A percentile compares a stretch with the other conserved stretches of the same genome.
Evolutionary conservation across 176 grass and related monocot species (phyloP).

Genomic region (Poa annua): DNA sequence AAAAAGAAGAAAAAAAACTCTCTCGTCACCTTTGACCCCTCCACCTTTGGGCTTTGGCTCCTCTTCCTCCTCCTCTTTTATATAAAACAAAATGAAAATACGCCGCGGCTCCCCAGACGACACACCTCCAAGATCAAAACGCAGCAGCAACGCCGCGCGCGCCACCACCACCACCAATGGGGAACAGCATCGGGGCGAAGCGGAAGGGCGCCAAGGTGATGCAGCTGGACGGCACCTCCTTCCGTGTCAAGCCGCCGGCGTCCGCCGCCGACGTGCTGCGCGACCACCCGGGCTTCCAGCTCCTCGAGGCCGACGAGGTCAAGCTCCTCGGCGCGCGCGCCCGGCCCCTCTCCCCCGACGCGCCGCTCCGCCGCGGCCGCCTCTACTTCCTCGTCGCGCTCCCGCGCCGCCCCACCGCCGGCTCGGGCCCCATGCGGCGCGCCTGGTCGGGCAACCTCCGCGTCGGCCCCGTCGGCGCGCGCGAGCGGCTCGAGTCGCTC

Average conservation of each 20-base stretch:
- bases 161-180: slow-evolving; percentile 49
- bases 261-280: slow-evolving; percentile 61
- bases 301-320: slow-evolving; percentile 78
- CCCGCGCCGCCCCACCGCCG: slow-evolving; percentile 41
- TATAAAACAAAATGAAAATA: background rate
- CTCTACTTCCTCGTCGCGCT: slow-evolving; percentile 93
- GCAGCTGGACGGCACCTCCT: slow-evolving; percentile 82
- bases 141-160: background rate
- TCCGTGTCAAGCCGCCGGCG: slow-evolving; percentile 73
- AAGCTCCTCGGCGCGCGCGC: slow-evolving; percentile 71
- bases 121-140: background rate
- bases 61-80: slow-evolving; percentile 28
- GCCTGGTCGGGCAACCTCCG: slow-evolving; percentile 80
- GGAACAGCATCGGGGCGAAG: slow-evolving; percentile 82
- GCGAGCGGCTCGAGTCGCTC: slow-evolving; percentile 84
- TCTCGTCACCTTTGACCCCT: slow-evolving; percentile 35
- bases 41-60: slow-evolving; percentile 43
- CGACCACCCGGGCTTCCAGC: slow-evolving; percentile 65
- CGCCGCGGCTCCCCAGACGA: slow-evolving; percentile 16
- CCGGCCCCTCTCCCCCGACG: slow-evolving; percentile 52
- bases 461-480: slow-evolving; percentile 61
- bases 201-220: slow-evolving; percentile 80
- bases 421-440: slow-evolving; percentile 28
- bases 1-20: slow-evolving; percentile 16
- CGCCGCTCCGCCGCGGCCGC: slow-evolving; percentile 50